phyloP scores from a whole-genome alignment of 2,329 filamentous ascomycete species.

The Chalara sp. region DNA sequence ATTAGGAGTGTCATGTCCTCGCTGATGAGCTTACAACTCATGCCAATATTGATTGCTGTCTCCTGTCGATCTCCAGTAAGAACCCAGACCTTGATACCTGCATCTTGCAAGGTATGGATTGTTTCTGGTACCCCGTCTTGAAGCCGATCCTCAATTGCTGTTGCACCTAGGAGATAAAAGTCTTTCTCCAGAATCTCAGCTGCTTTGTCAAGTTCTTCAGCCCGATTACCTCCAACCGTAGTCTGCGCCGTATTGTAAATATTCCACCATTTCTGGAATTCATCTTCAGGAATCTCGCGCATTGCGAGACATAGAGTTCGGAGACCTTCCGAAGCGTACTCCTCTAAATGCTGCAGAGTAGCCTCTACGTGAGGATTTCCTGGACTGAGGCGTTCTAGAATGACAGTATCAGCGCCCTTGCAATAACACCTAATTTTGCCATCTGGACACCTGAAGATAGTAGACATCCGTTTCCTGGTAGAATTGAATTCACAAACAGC shows the following conservation, averaged over 20 bases:
- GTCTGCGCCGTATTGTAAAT: conserved; percentile 85
- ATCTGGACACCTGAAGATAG: conserved; percentile 93
- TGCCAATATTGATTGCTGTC: conserved; percentile 98
- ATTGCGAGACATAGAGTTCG: conserved; percentile 91
- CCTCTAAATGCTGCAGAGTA: conserved; percentile 94
- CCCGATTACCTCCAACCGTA: conserved; percentile 85
- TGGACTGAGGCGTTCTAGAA: conserved; percentile 78
- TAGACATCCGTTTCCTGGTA: conserved; percentile 93
- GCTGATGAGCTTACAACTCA: conserved; percentile 97
- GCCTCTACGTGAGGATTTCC: conserved; percentile 81
- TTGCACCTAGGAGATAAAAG: conserved; percentile 85
- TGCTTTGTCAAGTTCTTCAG: conserved; percentile 94
- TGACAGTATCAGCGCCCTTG: conserved; percentile 97
- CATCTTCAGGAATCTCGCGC: conserved; percentile 84
- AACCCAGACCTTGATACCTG: conserved; percentile 98
- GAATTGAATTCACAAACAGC: conserved; percentile 99
- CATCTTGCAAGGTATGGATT: conserved; percentile 92
- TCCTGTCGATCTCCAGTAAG: conserved; percentile 96
- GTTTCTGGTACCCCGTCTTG: conserved; percentile 98
- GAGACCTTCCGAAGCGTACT: conserved; percentile 93
- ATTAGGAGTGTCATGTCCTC: conserved; percentile 98
- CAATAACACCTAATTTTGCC: conserved; percentile 90
- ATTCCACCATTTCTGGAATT: conserved; percentile 80
- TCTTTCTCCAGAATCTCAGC: conserved; percentile 92
- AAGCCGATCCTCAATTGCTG: conserved; percentile 92